Conservation (phyloP, 257 asterid genomes). For the Ilex asprella region DNA sequence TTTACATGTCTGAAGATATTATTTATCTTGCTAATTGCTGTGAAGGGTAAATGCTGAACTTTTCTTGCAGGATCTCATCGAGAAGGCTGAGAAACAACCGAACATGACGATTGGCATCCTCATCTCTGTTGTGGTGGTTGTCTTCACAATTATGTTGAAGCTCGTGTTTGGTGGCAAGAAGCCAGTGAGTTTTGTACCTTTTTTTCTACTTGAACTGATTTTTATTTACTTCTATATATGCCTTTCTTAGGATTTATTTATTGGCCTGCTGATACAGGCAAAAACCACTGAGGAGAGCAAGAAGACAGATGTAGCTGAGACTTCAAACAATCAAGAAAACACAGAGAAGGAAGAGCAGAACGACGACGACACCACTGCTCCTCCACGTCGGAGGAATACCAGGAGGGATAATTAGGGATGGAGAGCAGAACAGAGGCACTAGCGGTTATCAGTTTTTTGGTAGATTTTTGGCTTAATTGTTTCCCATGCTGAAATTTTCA, state of each 20-base stretch:
- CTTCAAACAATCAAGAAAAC: slow-evolving; percentile 42
- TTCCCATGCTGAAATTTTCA: no score
- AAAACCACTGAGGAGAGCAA: slow-evolving; percentile 30
- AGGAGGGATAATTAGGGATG: slow-evolving; percentile 15
- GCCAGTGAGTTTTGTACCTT: slow-evolving; percentile 36
- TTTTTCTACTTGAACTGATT: not conserved
- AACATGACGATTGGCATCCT: slow-evolving; percentile 67
- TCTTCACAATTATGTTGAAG: slow-evolving; percentile 56
- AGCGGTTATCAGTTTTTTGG: not conserved
- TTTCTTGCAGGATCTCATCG: slow-evolving; percentile 58
- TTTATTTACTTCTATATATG: not conserved
- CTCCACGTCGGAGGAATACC: slow-evolving; percentile 13
- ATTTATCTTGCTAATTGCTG: not conserved
- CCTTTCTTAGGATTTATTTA: not conserved
- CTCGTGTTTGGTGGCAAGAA: slow-evolving; percentile 85
- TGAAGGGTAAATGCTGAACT: slow-evolving; percentile 2
- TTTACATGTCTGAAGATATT: not conserved
- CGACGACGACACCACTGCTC: slow-evolving; percentile 17
- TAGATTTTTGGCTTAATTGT: not conserved
- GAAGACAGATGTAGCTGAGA: slow-evolving; percentile 45
- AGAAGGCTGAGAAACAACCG: slow-evolving; percentile 84
- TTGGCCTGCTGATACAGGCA: slow-evolving; percentile 32
- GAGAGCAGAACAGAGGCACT: not conserved
- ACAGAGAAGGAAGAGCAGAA: slow-evolving; percentile 54
- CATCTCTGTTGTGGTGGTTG: slow-evolving; percentile 35